Conservation (phyloP, 306 rosid genomes). For the Arachis stenosperma region DNA sequence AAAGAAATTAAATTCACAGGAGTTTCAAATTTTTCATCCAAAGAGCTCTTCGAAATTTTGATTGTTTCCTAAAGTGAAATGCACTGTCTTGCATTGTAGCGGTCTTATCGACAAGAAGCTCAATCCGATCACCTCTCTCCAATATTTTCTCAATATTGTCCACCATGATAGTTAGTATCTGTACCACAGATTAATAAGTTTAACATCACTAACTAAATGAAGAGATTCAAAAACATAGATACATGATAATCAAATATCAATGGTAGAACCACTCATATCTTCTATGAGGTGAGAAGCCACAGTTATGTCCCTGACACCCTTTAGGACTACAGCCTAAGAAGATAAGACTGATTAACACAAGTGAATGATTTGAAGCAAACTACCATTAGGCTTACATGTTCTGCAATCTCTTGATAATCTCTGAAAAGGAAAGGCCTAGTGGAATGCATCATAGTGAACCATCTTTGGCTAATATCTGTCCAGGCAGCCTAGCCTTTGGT, state of each 20-base stretch:
- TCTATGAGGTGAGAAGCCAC: slow-evolving; percentile 74
- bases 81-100: slow-evolving; percentile 97
- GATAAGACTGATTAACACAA: not conserved
- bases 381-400: slow-evolving; percentile 57
- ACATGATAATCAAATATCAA: slow-evolving; percentile 75
- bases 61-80: slow-evolving; percentile 95
- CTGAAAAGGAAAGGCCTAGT: slow-evolving; percentile 74
- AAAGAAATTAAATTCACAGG: slow-evolving; percentile 58
- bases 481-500: slow-evolving; percentile 66
- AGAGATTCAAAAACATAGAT: slow-evolving; percentile 62
- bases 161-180: slow-evolving; percentile 16
- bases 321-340: slow-evolving; percentile 68
- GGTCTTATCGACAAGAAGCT: slow-evolving; percentile 37
- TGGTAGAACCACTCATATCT: slow-evolving; percentile 75
- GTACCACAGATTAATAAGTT: too few relatives aligned
- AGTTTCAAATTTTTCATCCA: slow-evolving; percentile 99
- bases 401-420: slow-evolving; percentile 78
- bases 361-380: not conserved
- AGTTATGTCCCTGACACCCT: slow-evolving; percentile 70
- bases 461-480: slow-evolving; percentile 87
- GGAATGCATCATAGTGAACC: slow-evolving; percentile 88
- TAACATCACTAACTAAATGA: not conserved
- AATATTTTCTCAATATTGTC: slow-evolving; percentile 44
- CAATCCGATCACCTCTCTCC: too few relatives aligned
- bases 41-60: slow-evolving; percentile 87